These are phyloP conservation scores for Diplosphaera chodatii DNA, from an alignment of 139 green algal genomes.

Conservation along the genomic window DNA sequence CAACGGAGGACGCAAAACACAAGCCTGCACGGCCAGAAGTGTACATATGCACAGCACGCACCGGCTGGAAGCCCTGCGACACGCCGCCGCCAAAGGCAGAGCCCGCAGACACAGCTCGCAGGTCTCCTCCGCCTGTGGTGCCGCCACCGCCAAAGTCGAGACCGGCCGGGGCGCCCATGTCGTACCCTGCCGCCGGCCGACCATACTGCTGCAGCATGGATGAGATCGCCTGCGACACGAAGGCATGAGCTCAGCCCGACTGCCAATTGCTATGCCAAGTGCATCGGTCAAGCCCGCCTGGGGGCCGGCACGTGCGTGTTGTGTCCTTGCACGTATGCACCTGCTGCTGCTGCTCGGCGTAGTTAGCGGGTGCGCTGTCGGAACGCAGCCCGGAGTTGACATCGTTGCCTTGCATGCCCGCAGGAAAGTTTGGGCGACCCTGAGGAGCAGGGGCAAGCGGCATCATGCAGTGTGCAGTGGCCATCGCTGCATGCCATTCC, in stretches of 20 bases:
- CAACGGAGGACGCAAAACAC: too few relatives aligned
- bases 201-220: neutral
- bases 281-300: too few relatives aligned
- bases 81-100: neutral
- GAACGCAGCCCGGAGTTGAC: neutral
- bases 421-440: neutral
- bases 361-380: neutral
- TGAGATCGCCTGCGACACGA: neutral
- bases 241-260: too few relatives aligned
- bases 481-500: too few relatives aligned
- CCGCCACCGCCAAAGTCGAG: neutral
- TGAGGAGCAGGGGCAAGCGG: too few relatives aligned
- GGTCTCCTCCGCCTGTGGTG: too few relatives aligned
- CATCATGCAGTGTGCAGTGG: too few relatives aligned
- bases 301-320: too few relatives aligned
- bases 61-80: neutral
- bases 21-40: too few relatives aligned
- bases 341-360: neutral
- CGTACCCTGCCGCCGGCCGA: too few relatives aligned
- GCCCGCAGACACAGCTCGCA: neutral
- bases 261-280: too few relatives aligned
- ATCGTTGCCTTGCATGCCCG: neutral
- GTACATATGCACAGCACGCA: neutral
- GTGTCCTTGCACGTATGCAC: too few relatives aligned
- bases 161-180: neutral